Conservation (phyloP, 2,329 filamentous ascomycete genomes). For the Aspergillus fumigatus region DNA sequence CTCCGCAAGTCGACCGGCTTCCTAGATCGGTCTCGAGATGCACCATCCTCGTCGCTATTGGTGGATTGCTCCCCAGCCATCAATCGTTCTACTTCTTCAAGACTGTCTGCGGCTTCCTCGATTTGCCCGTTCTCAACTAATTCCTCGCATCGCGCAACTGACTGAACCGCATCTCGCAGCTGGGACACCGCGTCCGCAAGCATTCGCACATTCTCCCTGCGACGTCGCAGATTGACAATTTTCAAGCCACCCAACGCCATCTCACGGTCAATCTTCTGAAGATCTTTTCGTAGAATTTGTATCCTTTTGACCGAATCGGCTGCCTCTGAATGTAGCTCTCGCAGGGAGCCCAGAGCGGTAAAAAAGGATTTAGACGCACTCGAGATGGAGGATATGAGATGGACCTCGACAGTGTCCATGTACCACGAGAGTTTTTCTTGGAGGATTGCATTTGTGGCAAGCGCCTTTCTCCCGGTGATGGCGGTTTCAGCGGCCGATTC, state of each 20-base stretch:
- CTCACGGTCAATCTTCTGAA: slow-evolving; percentile 76
- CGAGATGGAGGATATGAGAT: slow-evolving; percentile 93
- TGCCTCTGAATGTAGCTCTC: slow-evolving; percentile 86
- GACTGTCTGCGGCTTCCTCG: slow-evolving; percentile 70
- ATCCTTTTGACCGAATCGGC: slow-evolving; percentile 87
- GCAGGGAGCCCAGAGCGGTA: slow-evolving; percentile 82
- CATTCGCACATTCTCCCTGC: slow-evolving; percentile 78
- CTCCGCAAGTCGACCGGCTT: slow-evolving; percentile 65
- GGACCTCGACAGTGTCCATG: slow-evolving; percentile 98
- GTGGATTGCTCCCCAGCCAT: slow-evolving; percentile 65
- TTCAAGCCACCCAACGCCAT: slow-evolving; percentile 81
- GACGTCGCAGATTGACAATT: slow-evolving; percentile 75
- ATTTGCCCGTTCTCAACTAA: slow-evolving; percentile 80
- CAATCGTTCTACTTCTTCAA: slow-evolving; percentile 73
- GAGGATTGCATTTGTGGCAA: slow-evolving; percentile 93
- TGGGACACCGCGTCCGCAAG: slow-evolving; percentile 80
- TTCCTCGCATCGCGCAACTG: slow-evolving; percentile 70
- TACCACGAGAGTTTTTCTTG: slow-evolving; percentile 99
- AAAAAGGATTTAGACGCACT: slow-evolving; percentile 96
- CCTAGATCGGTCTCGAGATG: slow-evolving; percentile 27
- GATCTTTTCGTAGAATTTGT: slow-evolving; percentile 70
- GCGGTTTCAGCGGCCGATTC: slow-evolving; percentile 55
- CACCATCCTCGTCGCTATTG: slow-evolving; percentile 23
- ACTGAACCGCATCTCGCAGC: slow-evolving; percentile 71
- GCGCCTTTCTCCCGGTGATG: slow-evolving; percentile 64